Percentiles rank a stretch among this genome's conserved stretches.
phyloP scores from a whole-genome alignment of 257 asterid species.

The Henckelia pumila region DNA sequence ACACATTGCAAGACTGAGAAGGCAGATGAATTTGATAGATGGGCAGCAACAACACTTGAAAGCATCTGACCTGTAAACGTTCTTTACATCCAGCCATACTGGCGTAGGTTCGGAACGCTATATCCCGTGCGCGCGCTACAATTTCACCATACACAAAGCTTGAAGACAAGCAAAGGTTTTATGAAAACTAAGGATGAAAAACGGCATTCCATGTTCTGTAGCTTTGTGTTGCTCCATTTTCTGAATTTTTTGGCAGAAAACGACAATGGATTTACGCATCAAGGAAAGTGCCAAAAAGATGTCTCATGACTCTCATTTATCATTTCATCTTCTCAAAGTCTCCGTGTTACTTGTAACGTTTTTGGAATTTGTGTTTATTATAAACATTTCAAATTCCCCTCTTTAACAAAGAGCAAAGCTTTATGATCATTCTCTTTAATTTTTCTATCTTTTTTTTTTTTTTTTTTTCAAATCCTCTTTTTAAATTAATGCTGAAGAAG shows the following conservation, averaged over 20 bases:
- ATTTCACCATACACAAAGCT: background rate
- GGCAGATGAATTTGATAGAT: conserved; percentile 49
- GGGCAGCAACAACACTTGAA: background rate
- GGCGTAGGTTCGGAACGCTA: too few species aligned
- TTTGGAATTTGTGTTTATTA: background rate
- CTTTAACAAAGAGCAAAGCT: too few species aligned
- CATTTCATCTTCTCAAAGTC: background rate
- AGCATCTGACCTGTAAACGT: background rate
- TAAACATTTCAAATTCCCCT: too few species aligned
- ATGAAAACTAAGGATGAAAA: too few species aligned
- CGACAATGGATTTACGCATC: background rate
- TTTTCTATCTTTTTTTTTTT: too few species aligned
- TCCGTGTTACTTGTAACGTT: background rate
- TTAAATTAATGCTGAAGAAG: too few species aligned
- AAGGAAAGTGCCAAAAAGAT: background rate
- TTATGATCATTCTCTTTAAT: too few species aligned
- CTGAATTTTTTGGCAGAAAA: background rate
- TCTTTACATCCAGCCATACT: background rate
- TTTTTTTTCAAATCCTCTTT: too few species aligned
- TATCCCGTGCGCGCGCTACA: background rate
- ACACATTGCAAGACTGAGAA: conserved; percentile 75
- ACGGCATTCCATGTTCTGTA: background rate
- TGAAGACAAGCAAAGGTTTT: background rate
- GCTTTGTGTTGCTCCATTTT: background rate
- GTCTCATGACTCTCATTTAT: background rate